Base-by-base conservation (phyloP, 139 green algal genomes). In the Coelastrella sp. region DNA sequence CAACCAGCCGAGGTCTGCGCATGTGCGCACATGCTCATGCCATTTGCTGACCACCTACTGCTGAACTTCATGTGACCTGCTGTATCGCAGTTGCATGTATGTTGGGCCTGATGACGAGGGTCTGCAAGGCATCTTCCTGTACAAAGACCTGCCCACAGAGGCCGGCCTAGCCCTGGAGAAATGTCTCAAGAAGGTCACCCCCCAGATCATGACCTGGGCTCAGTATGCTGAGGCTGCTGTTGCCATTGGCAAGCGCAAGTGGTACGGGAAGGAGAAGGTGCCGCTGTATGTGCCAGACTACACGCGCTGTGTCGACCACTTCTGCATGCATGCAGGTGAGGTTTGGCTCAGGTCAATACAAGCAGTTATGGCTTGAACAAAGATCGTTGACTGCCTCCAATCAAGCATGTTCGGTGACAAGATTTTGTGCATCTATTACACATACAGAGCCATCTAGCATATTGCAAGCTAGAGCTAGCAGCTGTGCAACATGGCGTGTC, bases 101-200 rank as follows among this genome's bases (percentile, higher is more conserved):
- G 93, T 89, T 68, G 80, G 86, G 3, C 83, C 93, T 4, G 93
- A 95, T 80, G 20, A 80, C 10, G 87, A 87, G 19, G 93, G 93
- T 47, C 78, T 94, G 76, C 92, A 92, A 23, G 93, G 93, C 54
- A 92, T 95, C 58, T 94, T 89, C 91, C 91, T 95, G 74, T 90
- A 83, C 68, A 93, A 94, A 84, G 87, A 94, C n/a, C 73, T 90
- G 66, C 83, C 83, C 23, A 76, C 23, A 0, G 68, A 89, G 54
- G 83, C 83, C 14, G 83, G 83, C 8, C 19, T 73, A 10, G 83
- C 68, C 3, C 66, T 89, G 54, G 71, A 80, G 68, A 89, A 80
- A 56, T 80, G 68, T 16, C 68, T 89, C 16, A 68, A 66, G 6
- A 89, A 89, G 83, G 71, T 89, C 47, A 73, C 83, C 54, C 83